Percentiles rank a stretch among this genome's conserved stretches.
These are phyloP conservation scores for Ophiocordyceps camponoti-saundersi DNA, from an alignment of 2,329 filamentous ascomycete species.

Conservation along the genomic window DNA sequence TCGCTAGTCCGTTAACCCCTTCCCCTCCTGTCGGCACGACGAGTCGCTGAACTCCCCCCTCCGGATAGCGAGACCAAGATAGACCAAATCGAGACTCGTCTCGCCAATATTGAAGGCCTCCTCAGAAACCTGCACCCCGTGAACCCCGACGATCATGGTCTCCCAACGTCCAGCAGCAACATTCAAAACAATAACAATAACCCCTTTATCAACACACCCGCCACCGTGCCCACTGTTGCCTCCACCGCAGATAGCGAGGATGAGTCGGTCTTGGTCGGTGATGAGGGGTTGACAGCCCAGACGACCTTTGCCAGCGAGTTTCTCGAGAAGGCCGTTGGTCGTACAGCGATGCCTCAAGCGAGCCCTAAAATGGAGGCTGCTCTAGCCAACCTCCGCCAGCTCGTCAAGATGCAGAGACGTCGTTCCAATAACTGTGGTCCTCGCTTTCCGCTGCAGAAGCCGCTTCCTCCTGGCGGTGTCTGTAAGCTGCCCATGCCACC, in stretches of 20 bases:
- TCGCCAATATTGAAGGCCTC: conserved; percentile 26
- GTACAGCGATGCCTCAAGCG: conserved; percentile 25
- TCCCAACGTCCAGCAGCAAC: neutral
- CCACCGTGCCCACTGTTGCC: conserved; percentile 9
- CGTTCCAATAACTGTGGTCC: conserved; percentile 22
- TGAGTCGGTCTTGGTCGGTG: conserved; percentile 26
- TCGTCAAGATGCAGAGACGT: conserved; percentile 32
- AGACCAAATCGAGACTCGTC: conserved; percentile 26
- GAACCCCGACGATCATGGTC: conserved; percentile 5
- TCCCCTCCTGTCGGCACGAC: neutral
- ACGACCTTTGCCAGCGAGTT: conserved; percentile 37
- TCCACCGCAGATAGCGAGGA: conserved; percentile 18
- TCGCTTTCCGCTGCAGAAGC: conserved; percentile 27
- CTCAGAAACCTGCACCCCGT: conserved; percentile 19
- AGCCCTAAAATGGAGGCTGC: conserved; percentile 35
- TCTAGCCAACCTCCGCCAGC: conserved; percentile 31
- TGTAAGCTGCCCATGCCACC: conserved; percentile 38
- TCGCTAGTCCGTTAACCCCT: conserved; percentile 40
- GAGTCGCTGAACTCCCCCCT: neutral
- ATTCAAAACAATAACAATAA: conserved; percentile 3
- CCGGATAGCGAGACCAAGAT: conserved; percentile 32
- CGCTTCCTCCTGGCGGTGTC: conserved; percentile 26
- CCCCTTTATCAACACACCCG: conserved; percentile 8
- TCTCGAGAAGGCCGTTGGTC: conserved; percentile 32
- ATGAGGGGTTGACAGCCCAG: conserved; percentile 30